Evolutionary conservation across 345 rosid genomes (phyloP), one percentile per base, ranked within the genome.

Genomic region (Lepidium sativum): DNA sequence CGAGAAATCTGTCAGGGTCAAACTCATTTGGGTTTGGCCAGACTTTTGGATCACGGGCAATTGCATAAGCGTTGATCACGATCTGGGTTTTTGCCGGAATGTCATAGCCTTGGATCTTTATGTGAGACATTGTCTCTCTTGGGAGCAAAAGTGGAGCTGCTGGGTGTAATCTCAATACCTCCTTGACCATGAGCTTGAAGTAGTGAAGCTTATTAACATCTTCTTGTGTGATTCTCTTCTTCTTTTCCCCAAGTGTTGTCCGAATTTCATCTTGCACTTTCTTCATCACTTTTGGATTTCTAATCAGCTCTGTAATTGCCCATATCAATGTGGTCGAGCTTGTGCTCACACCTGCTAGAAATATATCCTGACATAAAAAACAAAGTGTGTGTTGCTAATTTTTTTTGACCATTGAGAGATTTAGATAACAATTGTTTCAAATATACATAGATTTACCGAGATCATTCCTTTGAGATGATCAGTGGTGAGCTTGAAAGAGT

Each of bases 401-500:
- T 21, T 21, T 21, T 1, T 21, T 21, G 25, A 21, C 21, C 31
- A 21, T 2, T 20, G 14, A 5, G 9, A 4, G 9, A 55, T 21
- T 4, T 21, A 21, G 3, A 21, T 21, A 21, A 21, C 25, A n/a
- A n/a, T n/a, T n/a, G n/a, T n/a, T n/a, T n/a, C n/a, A n/a, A n/a
- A n/a, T n/a, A n/a, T n/a, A n/a, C n/a, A n/a, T n/a, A n/a, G 13
- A 59, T 11, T 38, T 49, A 50, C 59, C 59, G 54, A 29, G 13
- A 49, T 29, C 7, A 34, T 45, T 20, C 37, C 51, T 75, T 74
- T 76, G 16, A 80, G 68, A 59, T 79, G 75, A 16, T 74, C 72
- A 43, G 67, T 68, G 1, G 73, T 68, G 42, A 77, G 59, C 63
- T 16, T 50, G 31, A 52, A 32, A 20, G 14, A 51, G 9, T 42